Percentiles rank a stretch among this genome's conserved stretches.
phyloP scores from a whole-genome alignment of 73 alveolate genomes.

The Paramecium primaurelia region DNA sequence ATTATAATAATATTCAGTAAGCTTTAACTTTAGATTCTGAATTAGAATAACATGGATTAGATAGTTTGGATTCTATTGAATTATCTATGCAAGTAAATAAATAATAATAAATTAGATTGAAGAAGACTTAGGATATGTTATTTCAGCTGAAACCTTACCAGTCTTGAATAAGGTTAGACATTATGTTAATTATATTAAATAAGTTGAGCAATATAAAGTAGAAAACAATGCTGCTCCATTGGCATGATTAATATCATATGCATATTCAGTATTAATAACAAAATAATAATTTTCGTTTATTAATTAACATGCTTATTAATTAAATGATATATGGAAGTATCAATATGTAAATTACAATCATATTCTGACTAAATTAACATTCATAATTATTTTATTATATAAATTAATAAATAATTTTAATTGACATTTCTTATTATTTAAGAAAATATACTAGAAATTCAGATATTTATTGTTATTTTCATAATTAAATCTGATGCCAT shows the following conservation, averaged over 20 bases:
- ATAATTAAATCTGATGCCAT: too few relatives aligned
- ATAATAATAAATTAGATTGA: constrained; percentile 46
- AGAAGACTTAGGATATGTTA: constrained; percentile 80
- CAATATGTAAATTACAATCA: not conserved
- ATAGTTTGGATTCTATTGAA: constrained; percentile 76
- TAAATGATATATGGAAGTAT: not conserved
- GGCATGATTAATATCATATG: constrained; percentile 42
- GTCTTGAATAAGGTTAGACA: constrained; percentile 81
- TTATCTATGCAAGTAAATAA: constrained; percentile 69
- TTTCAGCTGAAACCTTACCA: constrained; percentile 82
- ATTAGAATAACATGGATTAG: constrained; percentile 80
- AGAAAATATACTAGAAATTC: too few relatives aligned
- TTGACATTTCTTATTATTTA: too few relatives aligned
- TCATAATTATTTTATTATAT: too few relatives aligned
- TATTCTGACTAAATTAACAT: too few relatives aligned
- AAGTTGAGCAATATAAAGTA: constrained; percentile 73
- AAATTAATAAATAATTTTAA: too few relatives aligned
- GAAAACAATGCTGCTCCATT: constrained; percentile 61
- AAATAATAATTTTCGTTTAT: not conserved
- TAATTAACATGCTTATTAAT: not conserved
- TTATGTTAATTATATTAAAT: constrained; percentile 76
- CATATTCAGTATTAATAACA: not conserved
- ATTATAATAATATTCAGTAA: constrained; percentile 37
- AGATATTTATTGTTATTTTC: too few relatives aligned
- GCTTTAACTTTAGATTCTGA: constrained; percentile 66